These are phyloP conservation scores for Cryptococcus hybrid DNA, from an alignment of 1,284 basidiomycete genomes.

Conservation along the genomic window DNA sequence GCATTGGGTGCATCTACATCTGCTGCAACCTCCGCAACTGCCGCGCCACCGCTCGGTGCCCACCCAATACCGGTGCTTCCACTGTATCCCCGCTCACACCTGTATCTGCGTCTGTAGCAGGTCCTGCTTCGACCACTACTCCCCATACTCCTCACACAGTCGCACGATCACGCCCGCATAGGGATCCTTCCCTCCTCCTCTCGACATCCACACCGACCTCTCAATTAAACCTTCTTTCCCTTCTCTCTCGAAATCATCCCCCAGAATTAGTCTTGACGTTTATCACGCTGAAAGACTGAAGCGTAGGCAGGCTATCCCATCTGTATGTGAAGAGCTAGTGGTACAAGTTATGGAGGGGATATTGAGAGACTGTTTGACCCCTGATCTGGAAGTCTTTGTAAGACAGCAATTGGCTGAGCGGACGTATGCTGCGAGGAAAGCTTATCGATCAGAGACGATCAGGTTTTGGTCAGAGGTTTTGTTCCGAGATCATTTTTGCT, in stretches of 20 bases:
- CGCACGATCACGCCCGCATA: not conserved
- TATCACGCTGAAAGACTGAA: not conserved
- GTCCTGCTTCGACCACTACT: not conserved
- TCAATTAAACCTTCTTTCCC: not conserved
- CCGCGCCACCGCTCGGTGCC: not conserved
- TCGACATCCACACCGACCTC: not conserved
- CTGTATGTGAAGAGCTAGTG: constrained; percentile 24
- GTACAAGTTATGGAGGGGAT: constrained; percentile 21
- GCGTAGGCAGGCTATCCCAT: constrained; percentile 9
- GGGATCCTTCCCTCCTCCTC: constrained; percentile 1
- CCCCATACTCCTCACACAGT: not conserved
- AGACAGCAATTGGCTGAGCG: constrained; percentile 22
- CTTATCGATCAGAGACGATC: constrained; percentile 14
- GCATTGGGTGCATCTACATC: not conserved
- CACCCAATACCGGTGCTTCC: not conserved
- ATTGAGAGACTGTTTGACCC: constrained; percentile 12
- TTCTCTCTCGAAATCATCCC: not conserved
- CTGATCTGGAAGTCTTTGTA: constrained; percentile 16
- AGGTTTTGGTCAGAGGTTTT: constrained; percentile 6
- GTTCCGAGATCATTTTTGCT: no score
- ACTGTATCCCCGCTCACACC: constrained; percentile 2
- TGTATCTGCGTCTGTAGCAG: not conserved
- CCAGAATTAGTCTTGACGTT: not conserved
- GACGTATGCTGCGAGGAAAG: constrained; percentile 15
- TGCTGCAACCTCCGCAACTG: not conserved